Evolutionary conservation across 768 basidiomycete species (phyloP).

Genomic region (Naganishia randhawae): DNA sequence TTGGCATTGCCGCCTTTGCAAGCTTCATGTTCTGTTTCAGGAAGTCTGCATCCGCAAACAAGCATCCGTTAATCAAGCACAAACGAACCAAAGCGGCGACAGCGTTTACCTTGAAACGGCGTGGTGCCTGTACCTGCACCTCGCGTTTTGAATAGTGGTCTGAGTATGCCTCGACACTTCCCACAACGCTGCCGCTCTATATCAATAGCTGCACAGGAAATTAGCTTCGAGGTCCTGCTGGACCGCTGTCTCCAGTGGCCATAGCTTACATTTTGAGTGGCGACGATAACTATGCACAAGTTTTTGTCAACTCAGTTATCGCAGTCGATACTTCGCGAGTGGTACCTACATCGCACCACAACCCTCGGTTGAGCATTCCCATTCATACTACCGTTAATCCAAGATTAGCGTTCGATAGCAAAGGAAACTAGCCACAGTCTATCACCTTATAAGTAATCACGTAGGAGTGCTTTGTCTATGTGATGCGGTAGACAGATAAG

Average conservation of each 20-base stretch:
- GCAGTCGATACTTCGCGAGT: neutral
- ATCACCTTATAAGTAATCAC: constrained; percentile 51
- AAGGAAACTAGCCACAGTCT: constrained; percentile 6
- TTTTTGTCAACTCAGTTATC: neutral
- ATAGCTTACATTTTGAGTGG: constrained; percentile 47
- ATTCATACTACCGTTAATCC: constrained; percentile 33
- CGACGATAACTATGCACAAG: constrained; percentile 37
- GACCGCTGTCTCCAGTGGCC: neutral
- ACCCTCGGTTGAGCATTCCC: constrained; percentile 36
- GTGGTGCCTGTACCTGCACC: constrained; percentile 39
- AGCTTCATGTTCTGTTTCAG: constrained; percentile 29
- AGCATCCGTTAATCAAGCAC: neutral
- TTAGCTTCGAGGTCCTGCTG: no score
- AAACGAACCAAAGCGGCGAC: constrained; percentile 6
- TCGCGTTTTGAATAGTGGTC: constrained; percentile 40
- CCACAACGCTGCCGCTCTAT: constrained; percentile 48
- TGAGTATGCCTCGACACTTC: constrained; percentile 41
- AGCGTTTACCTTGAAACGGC: constrained; percentile 45
- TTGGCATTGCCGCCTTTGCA: constrained; percentile 24
- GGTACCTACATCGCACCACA: constrained; percentile 50
- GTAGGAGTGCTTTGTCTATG: constrained; percentile 52
- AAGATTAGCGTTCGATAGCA: constrained; percentile 3
- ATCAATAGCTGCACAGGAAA: constrained; percentile 46
- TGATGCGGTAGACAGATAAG: neutral
- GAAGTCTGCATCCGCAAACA: neutral